These are phyloP conservation scores for Euryodendron excelsum DNA, from an alignment of 148 eudicot species.

Conservation along the genomic window DNA sequence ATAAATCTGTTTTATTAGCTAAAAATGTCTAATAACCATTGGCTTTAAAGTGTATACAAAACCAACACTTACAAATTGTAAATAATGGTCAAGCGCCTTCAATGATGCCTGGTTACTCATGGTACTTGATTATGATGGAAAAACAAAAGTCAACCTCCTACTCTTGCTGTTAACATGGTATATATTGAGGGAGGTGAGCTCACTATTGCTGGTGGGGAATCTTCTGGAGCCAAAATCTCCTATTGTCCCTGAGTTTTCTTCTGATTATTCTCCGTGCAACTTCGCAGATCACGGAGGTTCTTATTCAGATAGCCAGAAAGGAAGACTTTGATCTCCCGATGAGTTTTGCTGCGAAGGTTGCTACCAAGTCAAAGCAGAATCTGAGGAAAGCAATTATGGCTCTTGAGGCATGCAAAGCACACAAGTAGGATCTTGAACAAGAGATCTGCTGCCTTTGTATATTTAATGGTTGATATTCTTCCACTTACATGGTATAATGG, in stretches of 20 bases:
- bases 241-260: not conserved
- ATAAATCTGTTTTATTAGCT: no score
- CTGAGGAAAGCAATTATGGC: constrained; percentile 55
- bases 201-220: not conserved
- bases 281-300: constrained; percentile 45
- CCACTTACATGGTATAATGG: not conserved
- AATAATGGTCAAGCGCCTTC: not conserved
- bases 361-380: constrained; percentile 43
- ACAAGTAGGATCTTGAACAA: constrained; percentile 25
- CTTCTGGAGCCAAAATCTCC: not conserved
- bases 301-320: constrained; percentile 43
- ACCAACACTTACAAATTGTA: no score
- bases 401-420: constrained; percentile 60
- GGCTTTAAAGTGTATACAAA: no score
- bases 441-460: not conserved
- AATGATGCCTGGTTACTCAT: not conserved
- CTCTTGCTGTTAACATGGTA: not conserved
- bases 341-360: constrained; percentile 44
- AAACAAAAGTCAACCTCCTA: not conserved
- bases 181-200: not conserved
- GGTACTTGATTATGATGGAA: not conserved
- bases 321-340: constrained; percentile 41
- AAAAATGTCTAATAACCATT: no score
- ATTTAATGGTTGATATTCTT: not conserved
- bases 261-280: not conserved